phyloP scores from a whole-genome alignment of 108 stramenopile genomes.

The Stephanodiscus triporus region DNA sequence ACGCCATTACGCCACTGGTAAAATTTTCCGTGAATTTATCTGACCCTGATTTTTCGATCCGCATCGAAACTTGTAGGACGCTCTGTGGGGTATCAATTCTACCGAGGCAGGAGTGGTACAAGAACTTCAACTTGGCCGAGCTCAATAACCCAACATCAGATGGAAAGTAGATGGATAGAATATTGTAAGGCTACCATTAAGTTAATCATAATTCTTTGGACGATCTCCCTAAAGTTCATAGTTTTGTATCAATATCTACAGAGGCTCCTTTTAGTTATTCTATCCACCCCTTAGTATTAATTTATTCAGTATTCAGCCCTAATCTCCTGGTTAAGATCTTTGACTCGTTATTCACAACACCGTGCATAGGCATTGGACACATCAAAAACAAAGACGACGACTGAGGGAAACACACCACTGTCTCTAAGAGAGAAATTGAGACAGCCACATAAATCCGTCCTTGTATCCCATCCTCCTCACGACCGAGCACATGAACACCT shows the following conservation, averaged over 20 bases:
- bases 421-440: slow-evolving; percentile 89
- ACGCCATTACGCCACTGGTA: slow-evolving; percentile 50
- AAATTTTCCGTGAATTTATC: slow-evolving; percentile 57
- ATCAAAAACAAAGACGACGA: no score
- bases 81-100: slow-evolving; percentile 71
- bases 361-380: background rate
- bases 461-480: slow-evolving; percentile 98
- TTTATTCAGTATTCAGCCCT: no score
- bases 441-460: slow-evolving; percentile 98
- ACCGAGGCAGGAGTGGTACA: slow-evolving; percentile 40
- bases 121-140: slow-evolving; percentile 57
- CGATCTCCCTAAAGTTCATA: no score
- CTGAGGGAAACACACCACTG: background rate
- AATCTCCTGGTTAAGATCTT: background rate
- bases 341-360: slow-evolving; percentile 1
- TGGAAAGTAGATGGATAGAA: no score
- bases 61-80: slow-evolving; percentile 73
- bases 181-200: no score
- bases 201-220: no score
- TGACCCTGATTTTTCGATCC: slow-evolving; percentile 69
- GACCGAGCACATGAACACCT: slow-evolving; percentile 99
- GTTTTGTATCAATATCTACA: no score
- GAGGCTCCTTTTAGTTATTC: no score
- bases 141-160: slow-evolving; percentile 10
- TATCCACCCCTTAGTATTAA: no score